Percentiles rank a stretch among this genome's conserved stretches.
These are phyloP conservation scores for Ceratocystis alfenasii DNA, from an alignment of 2,329 filamentous ascomycete species.

Conservation along the genomic window DNA sequence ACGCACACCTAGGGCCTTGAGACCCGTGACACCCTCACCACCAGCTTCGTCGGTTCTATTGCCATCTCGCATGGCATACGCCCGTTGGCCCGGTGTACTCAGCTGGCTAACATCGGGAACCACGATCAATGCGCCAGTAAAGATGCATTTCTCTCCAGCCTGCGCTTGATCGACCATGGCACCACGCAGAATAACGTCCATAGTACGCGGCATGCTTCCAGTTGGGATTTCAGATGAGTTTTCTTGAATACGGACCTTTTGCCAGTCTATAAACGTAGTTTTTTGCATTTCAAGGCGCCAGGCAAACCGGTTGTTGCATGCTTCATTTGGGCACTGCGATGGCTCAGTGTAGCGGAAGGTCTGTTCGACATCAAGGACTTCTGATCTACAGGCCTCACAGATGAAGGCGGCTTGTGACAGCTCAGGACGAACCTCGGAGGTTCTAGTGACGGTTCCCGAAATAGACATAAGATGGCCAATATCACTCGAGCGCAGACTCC, in stretches of 20 bases:
- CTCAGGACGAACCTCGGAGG: slow-evolving; percentile 91
- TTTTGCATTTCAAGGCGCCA: slow-evolving; percentile 96
- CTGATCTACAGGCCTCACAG: slow-evolving; percentile 75
- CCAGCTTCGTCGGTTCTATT: slow-evolving; percentile 69
- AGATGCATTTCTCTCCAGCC: slow-evolving; percentile 95
- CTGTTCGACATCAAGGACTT: slow-evolving; percentile 86
- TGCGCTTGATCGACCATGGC: slow-evolving; percentile 97
- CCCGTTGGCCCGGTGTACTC: slow-evolving; percentile 71
- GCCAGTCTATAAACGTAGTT: slow-evolving; percentile 98
- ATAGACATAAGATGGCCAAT: slow-evolving; percentile 91
- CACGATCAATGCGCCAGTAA: slow-evolving; percentile 90
- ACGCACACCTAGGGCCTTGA: slow-evolving; percentile 86
- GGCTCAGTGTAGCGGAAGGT: slow-evolving; percentile 96
- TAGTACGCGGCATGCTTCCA: slow-evolving; percentile 94
- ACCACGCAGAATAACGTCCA: slow-evolving; percentile 90
- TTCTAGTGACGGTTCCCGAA: slow-evolving; percentile 90
- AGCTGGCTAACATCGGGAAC: slow-evolving; percentile 95
- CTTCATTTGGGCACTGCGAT: slow-evolving; percentile 80
- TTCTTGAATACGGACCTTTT: slow-evolving; percentile 95
- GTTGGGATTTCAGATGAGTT: slow-evolving; percentile 98
- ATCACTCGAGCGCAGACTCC: slow-evolving; percentile 73
- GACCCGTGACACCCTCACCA: slow-evolving; percentile 70
- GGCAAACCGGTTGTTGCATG: slow-evolving; percentile 77
- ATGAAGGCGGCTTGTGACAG: slow-evolving; percentile 83
- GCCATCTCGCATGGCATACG: slow-evolving; percentile 75